These are phyloP conservation scores for Cyphellophora attinorum DNA, from an alignment of 2,329 filamentous ascomycete genomes.

Conservation along the genomic window DNA sequence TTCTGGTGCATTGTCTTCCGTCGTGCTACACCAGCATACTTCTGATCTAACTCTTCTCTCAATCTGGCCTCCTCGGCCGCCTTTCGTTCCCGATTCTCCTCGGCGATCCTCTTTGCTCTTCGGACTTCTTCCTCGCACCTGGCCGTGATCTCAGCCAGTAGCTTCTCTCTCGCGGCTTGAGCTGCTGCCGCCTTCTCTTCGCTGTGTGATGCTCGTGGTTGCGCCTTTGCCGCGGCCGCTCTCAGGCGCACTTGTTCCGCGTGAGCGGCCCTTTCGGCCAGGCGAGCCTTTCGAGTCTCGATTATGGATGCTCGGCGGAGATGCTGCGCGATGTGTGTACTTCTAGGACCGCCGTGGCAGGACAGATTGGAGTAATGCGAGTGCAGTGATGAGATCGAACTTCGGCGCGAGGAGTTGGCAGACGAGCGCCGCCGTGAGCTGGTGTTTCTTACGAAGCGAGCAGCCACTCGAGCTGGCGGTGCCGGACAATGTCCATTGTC, in stretches of 20 bases:
- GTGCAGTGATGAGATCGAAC: conserved; percentile 50
- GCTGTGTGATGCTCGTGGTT: conserved; percentile 45
- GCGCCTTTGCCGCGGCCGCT: conserved; percentile 52
- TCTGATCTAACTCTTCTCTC: conserved; percentile 54
- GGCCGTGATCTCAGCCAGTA: conserved; percentile 55
- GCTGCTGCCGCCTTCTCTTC: conserved; percentile 56
- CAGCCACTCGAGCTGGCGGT: conserved; percentile 52
- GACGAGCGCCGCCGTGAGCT: conserved; percentile 50
- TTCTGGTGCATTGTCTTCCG: conserved; percentile 41
- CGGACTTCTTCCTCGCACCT: conserved; percentile 58
- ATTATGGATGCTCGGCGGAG: conserved; percentile 56
- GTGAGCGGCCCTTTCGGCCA: conserved; percentile 56
- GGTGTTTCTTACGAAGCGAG: conserved; percentile 49
- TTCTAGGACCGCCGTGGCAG: conserved; percentile 40
- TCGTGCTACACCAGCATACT: conserved; percentile 53
- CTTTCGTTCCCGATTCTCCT: conserved; percentile 56
- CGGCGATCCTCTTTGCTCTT: conserved; percentile 56
- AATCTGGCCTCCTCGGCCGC: conserved; percentile 51
- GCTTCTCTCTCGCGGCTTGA: conserved; percentile 52
- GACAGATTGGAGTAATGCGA: conserved; percentile 49
- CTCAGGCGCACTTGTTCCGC: conserved; percentile 56
- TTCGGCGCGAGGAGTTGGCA: conserved; percentile 53
- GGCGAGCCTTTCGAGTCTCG: conserved; percentile 52
- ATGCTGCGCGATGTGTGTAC: conserved; percentile 55
- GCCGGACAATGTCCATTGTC: conserved; percentile 29